phyloP scores from a whole-genome alignment of 805 yeast species.

The Kodamaea kaohsiungensis region DNA sequence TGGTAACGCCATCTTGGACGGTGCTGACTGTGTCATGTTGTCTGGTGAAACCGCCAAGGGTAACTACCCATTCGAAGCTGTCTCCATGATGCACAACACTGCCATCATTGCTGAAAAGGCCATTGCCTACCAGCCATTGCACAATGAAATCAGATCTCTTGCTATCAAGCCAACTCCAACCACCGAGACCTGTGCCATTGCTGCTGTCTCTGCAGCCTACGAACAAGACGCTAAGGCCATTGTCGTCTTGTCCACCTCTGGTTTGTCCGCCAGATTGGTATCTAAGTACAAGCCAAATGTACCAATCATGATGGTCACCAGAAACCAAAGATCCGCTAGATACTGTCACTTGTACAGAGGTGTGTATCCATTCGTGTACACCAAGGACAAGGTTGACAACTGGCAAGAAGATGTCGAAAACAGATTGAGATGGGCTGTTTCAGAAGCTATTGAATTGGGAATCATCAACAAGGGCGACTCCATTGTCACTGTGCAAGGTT shows the following conservation, averaged over 20 bases:
- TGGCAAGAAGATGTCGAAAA: constrained; percentile 97
- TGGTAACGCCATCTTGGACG: constrained; percentile 98
- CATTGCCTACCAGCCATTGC: constrained; percentile 80
- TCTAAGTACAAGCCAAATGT: constrained; percentile 97
- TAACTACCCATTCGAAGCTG: constrained; percentile 97
- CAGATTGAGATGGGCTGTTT: constrained; percentile 90
- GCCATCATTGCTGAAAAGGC: constrained; percentile 96
- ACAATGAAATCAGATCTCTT: constrained; percentile 84
- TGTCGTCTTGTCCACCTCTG: constrained; percentile 92
- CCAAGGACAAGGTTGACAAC: constrained; percentile 62
- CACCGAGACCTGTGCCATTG: constrained; percentile 94
- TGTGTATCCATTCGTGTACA: constrained; percentile 94
- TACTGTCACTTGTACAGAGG: constrained; percentile 97
- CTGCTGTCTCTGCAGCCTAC: constrained; percentile 94
- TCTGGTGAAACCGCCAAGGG: constrained; percentile 99
- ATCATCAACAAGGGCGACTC: constrained; percentile 85
- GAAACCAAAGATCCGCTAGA: constrained; percentile 92
- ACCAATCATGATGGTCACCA: constrained; percentile 97
- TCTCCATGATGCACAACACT: constrained; percentile 98
- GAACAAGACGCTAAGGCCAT: constrained; percentile 98
- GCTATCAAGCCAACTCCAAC: constrained; percentile 89
- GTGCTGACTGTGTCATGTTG: constrained; percentile 99
- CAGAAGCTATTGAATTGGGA: constrained; percentile 84
- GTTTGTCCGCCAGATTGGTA: constrained; percentile 91
- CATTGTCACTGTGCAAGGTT: constrained; percentile 95